phyloP scores from a whole-genome alignment of 2,329 filamentous ascomycete species.

The Cordyceps cateniannulata region DNA sequence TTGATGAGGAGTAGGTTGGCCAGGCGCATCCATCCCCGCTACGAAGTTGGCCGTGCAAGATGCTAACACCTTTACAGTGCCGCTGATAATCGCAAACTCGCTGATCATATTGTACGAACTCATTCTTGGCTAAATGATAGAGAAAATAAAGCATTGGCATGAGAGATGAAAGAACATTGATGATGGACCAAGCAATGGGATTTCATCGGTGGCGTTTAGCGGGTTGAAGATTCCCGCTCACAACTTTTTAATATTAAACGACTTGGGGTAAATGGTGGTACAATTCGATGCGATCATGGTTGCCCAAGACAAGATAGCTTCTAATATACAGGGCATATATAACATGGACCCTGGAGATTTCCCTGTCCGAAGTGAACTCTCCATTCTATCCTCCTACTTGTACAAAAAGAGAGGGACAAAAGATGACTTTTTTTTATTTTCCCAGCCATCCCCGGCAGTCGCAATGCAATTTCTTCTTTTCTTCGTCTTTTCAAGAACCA shows the following conservation, averaged over 20 bases:
- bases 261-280: neutral
- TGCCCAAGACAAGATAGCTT: conserved; percentile 5
- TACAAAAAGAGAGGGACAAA: neutral
- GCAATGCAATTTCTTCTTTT: conserved; percentile 8
- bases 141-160: neutral
- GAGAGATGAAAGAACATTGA: neutral
- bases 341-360: neutral
- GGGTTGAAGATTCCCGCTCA: neutral
- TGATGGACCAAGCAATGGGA: neutral
- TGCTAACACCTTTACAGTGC: conserved; percentile 45
- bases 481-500: conserved; percentile 15
- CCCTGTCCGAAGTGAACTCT: conserved; percentile 7
- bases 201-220: neutral
- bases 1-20: conserved; percentile 69
- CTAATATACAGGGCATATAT: conserved; percentile 11
- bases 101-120: conserved; percentile 71
- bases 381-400: neutral
- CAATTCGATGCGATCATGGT: conserved; percentile 4
- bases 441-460: neutral
- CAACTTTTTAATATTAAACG: neutral
- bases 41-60: neutral
- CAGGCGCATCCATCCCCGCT: conserved; percentile 26
- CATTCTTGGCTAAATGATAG: conserved; percentile 50
- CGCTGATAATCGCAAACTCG: conserved; percentile 69
- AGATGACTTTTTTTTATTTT: neutral